A percentile compares a stretch with the other conserved stretches of the same genome.
Conservation (phyloP, 306 rosid species). For the Heteromeles arbutifolia region DNA sequence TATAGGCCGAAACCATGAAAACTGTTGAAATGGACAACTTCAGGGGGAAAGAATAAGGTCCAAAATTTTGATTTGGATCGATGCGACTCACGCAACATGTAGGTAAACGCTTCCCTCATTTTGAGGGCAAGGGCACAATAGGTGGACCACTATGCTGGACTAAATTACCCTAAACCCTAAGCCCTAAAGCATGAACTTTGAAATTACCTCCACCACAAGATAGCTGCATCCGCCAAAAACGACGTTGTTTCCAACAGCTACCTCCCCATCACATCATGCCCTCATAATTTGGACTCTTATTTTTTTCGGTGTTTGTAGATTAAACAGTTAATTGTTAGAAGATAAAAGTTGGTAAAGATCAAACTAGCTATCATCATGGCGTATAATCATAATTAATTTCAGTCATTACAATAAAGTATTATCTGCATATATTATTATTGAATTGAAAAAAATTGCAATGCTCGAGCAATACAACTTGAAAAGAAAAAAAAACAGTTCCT, state of each 20-base stretch:
- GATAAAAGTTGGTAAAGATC: too few relatives aligned
- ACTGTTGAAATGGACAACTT: slow-evolving; percentile 1
- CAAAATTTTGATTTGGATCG: neutral
- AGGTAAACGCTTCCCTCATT: neutral
- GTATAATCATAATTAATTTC: too few relatives aligned
- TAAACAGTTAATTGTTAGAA: too few relatives aligned
- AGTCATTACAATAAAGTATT: too few relatives aligned
- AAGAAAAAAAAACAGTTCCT: too few relatives aligned
- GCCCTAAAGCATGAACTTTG: neutral
- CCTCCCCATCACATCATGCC: neutral
- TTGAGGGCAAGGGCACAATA: slow-evolving; percentile 2
- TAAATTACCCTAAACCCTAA: neutral
- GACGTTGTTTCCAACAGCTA: neutral
- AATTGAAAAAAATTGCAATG: too few relatives aligned
- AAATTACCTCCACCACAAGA: neutral
- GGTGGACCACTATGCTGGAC: neutral
- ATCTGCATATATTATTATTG: too few relatives aligned
- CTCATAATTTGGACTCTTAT: neutral
- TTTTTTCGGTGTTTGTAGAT: too few relatives aligned
- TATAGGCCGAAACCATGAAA: neutral
- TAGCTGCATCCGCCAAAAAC: neutral
- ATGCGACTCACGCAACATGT: neutral
- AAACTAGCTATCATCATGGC: too few relatives aligned
- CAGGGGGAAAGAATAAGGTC: neutral
- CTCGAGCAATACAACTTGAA: too few relatives aligned